Conservation (phyloP, 331 rosid genomes). For the Malus hybrid region DNA sequence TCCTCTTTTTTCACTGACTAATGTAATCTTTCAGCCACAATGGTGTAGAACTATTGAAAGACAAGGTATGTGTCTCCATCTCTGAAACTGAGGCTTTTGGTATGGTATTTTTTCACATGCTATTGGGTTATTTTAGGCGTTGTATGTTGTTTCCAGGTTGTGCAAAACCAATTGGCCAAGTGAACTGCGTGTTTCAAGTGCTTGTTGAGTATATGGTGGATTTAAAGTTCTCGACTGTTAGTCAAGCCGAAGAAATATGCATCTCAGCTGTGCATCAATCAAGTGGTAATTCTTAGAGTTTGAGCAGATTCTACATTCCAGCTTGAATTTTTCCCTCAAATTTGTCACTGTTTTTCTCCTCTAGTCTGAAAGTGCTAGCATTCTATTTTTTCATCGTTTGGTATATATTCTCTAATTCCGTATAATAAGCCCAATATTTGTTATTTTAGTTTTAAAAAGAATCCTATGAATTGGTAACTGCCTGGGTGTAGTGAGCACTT, state of each 20-base stretch:
- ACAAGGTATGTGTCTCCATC: constrained; percentile 48
- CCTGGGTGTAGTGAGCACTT: background rate
- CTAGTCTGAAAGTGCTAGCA: background rate
- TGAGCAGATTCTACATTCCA: background rate
- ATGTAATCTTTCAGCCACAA: constrained; percentile 32
- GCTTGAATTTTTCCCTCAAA: background rate
- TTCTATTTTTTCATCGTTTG: background rate
- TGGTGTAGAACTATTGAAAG: constrained; percentile 31
- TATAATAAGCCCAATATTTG: background rate
- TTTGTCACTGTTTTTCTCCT: background rate
- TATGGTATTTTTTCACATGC: constrained; percentile 7
- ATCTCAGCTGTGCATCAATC: constrained; percentile 63
- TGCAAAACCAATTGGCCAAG: constrained; percentile 14
- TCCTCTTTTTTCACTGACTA: constrained; percentile 18
- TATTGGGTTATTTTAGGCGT: constrained; percentile 10
- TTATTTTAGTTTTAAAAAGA: too few species aligned
- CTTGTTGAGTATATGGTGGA: constrained; percentile 67
- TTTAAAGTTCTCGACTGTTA: constrained; percentile 57
- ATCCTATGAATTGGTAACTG: background rate
- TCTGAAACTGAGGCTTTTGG: constrained; percentile 10
- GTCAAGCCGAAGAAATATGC: constrained; percentile 45
- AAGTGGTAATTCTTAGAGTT: constrained; percentile 54
- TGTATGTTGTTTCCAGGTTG: constrained; percentile 35
- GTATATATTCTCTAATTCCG: background rate
- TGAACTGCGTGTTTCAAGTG: constrained; percentile 48